Evolutionary conservation across 2,329 filamentous ascomycete genomes (phyloP), one percentile per base, ranked within the genome.

Genomic region (Neofusicoccum laricinum): DNA sequence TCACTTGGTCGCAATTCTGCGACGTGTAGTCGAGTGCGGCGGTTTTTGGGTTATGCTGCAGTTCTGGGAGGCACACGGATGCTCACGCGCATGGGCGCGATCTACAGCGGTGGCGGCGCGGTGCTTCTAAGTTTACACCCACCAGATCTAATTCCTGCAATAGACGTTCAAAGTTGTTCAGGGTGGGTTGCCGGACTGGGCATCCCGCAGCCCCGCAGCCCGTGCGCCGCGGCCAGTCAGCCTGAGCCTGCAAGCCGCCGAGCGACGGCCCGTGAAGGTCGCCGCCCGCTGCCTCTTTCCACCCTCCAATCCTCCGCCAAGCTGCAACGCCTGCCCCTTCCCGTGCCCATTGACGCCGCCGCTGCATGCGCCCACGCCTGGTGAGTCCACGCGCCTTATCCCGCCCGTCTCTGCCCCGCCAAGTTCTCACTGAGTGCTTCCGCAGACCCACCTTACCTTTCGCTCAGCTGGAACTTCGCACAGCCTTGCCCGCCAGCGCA

Each of bases 81-180:
- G 46, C 21, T 19, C 38, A 11, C 7, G 38, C 43, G 53, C 38
- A 30, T 57, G 53, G 53, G 38, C 25, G 25, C n/a, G 53, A 57
- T 57, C 53, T 43, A 41, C 53, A 57, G 43, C 11, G 53, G 53
- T 25, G 53, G 53, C 25, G 53, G 21, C 40, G 30, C 38, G 25
- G n/a, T 57, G 53, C 40, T 57, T 57, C 53, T 57, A 57, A 57
- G 53, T 57, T 43, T 57, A 57, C n/a, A 43, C 38, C 12, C 38
- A 34, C 6, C 14, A 4, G 53, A 59, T 59, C 55, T 59, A 46
- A 59, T 46, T 59, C 14, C 15, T 59, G 55, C 41, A 46, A 25
- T 41, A 41, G 40, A 46, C 41, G 55, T 59, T 46, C 30, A 41
- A 59, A 59, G 55, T 17, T 17, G 30, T 30, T 46, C 40, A n/a